These are phyloP conservation scores for Juglanconis sp. DNA, from an alignment of 2,329 filamentous ascomycete species.

Conservation along the genomic window DNA sequence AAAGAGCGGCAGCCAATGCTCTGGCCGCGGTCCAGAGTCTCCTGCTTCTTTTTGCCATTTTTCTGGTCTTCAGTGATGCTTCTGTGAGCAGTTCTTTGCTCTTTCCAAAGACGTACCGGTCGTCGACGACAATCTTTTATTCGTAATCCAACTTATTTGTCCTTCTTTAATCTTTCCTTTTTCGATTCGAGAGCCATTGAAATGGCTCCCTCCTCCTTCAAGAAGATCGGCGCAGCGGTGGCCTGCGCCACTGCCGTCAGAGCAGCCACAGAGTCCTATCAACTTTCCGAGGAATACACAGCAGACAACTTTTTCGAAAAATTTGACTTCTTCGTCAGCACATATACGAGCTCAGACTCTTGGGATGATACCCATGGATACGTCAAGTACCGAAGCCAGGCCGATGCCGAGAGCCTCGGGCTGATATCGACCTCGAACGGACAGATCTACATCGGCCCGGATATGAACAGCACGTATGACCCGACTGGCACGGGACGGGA, in stretches of 20 bases:
- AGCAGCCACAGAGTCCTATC: slow-evolving; percentile 11
- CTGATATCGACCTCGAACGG: slow-evolving; percentile 30
- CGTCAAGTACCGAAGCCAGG: slow-evolving; percentile 49
- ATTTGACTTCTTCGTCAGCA: slow-evolving; percentile 35
- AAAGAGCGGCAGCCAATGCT: neutral
- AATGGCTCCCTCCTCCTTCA: slow-evolving; percentile 13
- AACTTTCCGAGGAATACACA: slow-evolving; percentile 8
- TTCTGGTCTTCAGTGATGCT: neutral
- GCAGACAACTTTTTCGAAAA: slow-evolving; percentile 45
- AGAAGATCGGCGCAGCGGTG: slow-evolving; percentile 14
- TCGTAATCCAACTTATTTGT: slow-evolving; percentile 5
- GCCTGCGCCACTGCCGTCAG: slow-evolving; percentile 10
- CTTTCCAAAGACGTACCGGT: slow-evolving; percentile 7
- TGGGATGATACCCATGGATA: slow-evolving; percentile 63
- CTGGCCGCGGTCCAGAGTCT: neutral
- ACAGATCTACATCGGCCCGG: slow-evolving; percentile 4
- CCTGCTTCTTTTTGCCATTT: neutral
- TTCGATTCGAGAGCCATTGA: neutral
- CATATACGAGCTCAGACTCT: slow-evolving; percentile 18
- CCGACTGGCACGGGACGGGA: neutral
- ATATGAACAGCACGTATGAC: slow-evolving; percentile 5
- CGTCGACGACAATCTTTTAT: slow-evolving; percentile 13
- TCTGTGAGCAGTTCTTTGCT: slow-evolving; percentile 2
- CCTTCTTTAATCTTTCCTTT: neutral
- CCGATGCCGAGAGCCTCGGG: slow-evolving; percentile 32